A percentile compares a stretch with the other conserved stretches of the same genome.
Evolutionary conservation across 2,329 filamentous ascomycete species (phyloP).

Genomic region (Venturia aucupariae): DNA sequence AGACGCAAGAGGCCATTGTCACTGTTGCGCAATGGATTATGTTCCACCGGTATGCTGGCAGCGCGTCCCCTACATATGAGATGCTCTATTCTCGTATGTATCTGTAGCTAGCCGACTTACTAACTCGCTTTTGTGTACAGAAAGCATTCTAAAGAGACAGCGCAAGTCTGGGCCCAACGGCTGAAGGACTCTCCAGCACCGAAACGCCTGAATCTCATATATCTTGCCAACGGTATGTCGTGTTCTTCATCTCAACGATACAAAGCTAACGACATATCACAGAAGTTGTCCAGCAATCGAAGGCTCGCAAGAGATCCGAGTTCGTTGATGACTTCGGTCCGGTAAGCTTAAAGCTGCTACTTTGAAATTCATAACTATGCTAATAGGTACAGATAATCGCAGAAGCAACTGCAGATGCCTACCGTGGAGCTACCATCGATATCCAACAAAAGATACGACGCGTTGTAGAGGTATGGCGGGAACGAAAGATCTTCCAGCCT

Average conservation of each 20-base stretch:
- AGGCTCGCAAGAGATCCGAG: constrained; percentile 83
- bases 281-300: constrained; percentile 96
- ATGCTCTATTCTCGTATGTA: too few relatives aligned
- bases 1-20: constrained; percentile 94
- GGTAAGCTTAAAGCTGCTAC: constrained; percentile 28
- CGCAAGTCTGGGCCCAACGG: constrained; percentile 82
- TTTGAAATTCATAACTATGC: not conserved
- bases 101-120: not conserved
- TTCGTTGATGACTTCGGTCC: constrained; percentile 89
- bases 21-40: constrained; percentile 98
- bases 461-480: constrained; percentile 90
- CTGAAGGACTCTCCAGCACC: constrained; percentile 78
- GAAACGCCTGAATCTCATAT: constrained; percentile 84
- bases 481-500: constrained; percentile 72
- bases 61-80: not conserved
- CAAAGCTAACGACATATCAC: constrained; percentile 18
- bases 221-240: constrained; percentile 79
- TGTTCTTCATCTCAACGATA: not conserved
- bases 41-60: constrained; percentile 72
- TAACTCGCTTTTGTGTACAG: constrained; percentile 37
- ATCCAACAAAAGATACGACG: constrained; percentile 80
- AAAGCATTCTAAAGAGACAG: constrained; percentile 84
- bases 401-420: constrained; percentile 82
- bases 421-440: constrained; percentile 78
- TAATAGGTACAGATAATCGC: constrained; percentile 54